A percentile compares a stretch with the other conserved stretches of the same genome.
These are phyloP conservation scores for Cytospora chrysosperma DNA, from an alignment of 2,329 filamentous ascomycete species.

Conservation along the genomic window DNA sequence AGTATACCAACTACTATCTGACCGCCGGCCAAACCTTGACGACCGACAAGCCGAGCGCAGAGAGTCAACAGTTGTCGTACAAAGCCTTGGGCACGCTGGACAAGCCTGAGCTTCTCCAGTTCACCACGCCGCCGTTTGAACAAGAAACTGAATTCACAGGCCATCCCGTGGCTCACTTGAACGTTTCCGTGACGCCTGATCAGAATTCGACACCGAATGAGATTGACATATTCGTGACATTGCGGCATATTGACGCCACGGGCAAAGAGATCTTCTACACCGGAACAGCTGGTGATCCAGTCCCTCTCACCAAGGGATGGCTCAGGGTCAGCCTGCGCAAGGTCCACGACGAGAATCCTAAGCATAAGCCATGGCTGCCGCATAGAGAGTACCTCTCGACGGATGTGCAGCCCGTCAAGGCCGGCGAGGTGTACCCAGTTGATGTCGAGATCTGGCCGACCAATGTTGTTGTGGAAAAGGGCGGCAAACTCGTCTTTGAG, in stretches of 20 bases:
- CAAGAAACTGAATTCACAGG: constrained; percentile 68
- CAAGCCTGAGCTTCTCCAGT: constrained; percentile 54
- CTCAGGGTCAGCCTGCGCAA: constrained; percentile 58
- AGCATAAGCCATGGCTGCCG: constrained; percentile 54
- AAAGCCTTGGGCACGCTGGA: constrained; percentile 58
- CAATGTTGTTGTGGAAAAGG: constrained; percentile 52
- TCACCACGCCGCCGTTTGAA: constrained; percentile 57
- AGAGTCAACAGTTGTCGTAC: constrained; percentile 51
- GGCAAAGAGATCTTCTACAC: constrained; percentile 63
- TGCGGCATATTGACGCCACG: constrained; percentile 54
- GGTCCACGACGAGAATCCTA: constrained; percentile 48
- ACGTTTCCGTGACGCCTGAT: constrained; percentile 60
- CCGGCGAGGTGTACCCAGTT: constrained; percentile 55
- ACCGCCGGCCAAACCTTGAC: constrained; percentile 46
- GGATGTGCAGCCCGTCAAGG: constrained; percentile 54
- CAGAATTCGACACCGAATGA: constrained; percentile 42
- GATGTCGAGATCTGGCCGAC: constrained; percentile 67
- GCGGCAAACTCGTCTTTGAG: constrained; percentile 55
- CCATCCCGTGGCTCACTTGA: constrained; percentile 62
- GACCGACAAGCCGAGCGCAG: constrained; percentile 31
- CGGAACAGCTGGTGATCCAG: constrained; percentile 62
- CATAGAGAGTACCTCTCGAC: constrained; percentile 57
- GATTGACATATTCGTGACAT: constrained; percentile 63
- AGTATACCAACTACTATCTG: constrained; percentile 62
- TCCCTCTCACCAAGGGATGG: constrained; percentile 65